Evolutionary conservation across 768 basidiomycete species (phyloP).

Genomic region (Tylopilus sp.): DNA sequence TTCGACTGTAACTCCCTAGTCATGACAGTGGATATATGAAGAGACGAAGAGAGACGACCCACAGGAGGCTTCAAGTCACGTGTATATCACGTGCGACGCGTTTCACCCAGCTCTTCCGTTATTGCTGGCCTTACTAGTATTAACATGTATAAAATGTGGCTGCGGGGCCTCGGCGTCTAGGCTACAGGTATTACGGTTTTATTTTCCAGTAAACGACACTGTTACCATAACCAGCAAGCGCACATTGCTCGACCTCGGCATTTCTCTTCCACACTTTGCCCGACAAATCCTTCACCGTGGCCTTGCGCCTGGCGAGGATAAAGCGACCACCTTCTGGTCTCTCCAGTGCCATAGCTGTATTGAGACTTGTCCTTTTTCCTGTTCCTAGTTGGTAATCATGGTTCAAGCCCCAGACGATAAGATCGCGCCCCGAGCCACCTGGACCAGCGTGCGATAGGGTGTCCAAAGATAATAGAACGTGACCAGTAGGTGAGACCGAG

Average conservation of each 20-base stretch:
- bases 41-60: too few species aligned
- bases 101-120: not conserved
- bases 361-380: conserved; percentile 59
- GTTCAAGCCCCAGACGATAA: conserved; percentile 73
- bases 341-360: conserved; percentile 51
- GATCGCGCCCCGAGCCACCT: conserved; percentile 56
- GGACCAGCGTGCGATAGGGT: conserved; percentile 48
- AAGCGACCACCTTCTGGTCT: conserved; percentile 52
- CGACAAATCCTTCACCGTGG: conserved; percentile 54
- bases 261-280: conserved; percentile 59
- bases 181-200: not conserved
- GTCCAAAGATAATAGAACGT: conserved; percentile 71
- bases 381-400: conserved; percentile 73
- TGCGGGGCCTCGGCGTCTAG: not conserved
- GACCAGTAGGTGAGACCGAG: conserved; percentile 70
- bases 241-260: conserved; percentile 62
- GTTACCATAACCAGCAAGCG: conserved; percentile 57
- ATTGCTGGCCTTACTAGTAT: too few species aligned
- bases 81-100: conserved; percentile 20
- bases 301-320: conserved; percentile 51
- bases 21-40: conserved; percentile 11
- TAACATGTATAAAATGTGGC: not conserved
- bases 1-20: conserved; percentile 30
- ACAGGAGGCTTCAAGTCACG: too few species aligned
- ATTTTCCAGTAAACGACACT: conserved; percentile 74